phyloP scores from a whole-genome alignment of 352 stramenopile genomes.

The Pythium sukuiense region DNA sequence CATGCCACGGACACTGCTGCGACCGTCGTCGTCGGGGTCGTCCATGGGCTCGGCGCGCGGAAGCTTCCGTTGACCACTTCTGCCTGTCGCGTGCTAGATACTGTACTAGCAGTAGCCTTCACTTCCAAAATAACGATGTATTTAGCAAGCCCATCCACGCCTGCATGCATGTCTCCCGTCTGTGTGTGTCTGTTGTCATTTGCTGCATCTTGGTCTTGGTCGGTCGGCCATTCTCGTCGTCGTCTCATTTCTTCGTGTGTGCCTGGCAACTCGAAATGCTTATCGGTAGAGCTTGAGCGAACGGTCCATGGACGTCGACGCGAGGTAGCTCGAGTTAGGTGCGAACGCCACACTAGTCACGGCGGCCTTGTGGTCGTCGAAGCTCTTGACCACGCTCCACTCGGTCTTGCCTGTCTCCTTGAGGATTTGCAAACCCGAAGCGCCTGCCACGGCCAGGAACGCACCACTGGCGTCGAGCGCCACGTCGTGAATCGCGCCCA shows the following conservation, averaged over 20 bases:
- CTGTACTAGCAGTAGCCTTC: not conserved
- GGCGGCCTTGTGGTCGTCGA: constrained; percentile 65
- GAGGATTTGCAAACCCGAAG: constrained; percentile 44
- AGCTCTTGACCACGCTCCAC: constrained; percentile 61
- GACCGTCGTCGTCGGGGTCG: constrained; percentile 29
- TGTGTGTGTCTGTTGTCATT: not conserved
- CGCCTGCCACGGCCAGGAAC: constrained; percentile 53
- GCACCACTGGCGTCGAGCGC: constrained; percentile 63
- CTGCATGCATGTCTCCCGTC: not conserved
- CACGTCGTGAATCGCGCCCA: constrained; percentile 49
- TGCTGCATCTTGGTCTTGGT: not conserved
- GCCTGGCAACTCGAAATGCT: not conserved
- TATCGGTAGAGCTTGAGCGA: constrained; percentile 79
- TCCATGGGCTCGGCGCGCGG: constrained; percentile 4
- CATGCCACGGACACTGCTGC: constrained; percentile 41
- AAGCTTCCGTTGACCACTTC: constrained; percentile 10
- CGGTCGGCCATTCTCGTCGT: not conserved
- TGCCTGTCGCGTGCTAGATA: not conserved
- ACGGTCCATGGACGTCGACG: constrained; percentile 72
- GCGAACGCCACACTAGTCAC: constrained; percentile 65
- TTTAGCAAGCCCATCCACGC: constrained; percentile 16
- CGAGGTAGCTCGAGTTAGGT: constrained; percentile 60
- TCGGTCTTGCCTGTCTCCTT: constrained; percentile 66
- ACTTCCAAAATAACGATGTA: constrained; percentile 17
- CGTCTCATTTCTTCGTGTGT: not conserved